Evolutionary conservation across 495 filamentous ascomycete species (phyloP), one percentile per base, ranked within the genome.

Genomic region (Aspergillus coremiiformis): DNA sequence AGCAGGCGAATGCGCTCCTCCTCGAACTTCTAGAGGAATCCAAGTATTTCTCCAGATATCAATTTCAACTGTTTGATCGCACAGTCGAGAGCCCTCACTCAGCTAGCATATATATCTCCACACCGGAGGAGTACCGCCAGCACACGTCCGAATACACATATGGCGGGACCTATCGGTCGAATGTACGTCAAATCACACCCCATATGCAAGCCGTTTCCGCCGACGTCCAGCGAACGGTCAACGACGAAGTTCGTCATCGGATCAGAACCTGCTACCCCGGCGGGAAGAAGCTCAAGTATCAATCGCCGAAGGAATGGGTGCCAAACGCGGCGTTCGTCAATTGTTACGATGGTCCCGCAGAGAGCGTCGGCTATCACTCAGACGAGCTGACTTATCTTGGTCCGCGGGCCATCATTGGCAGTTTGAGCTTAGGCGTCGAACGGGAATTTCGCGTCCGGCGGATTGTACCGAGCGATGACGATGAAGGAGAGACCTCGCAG

Each of bases 341-440:
- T 62, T 92, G 88, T 68, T 98, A 98, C 62, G 70, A 82, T 53
- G 90, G 91, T 0, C 82, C 81, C 0, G 66, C 77, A 1, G 81
- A 98, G 70, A 85, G 74, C 45, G 90, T 97, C 0, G 92, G 93
- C 17, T 98, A 86, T 67, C 93, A 98, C 61, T 80, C 85, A 11
- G 93, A 98, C 57, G 87, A 96, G 53, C 70, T 95, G 9, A 97
- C 93, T 3, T 98, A 96, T 67, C 76, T 97, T 4, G 93, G 93
- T 0, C 93, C 93, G 0, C 80, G 83, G 44, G 78, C 93, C 14
- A 72, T 93, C 4, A 98, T 98, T 49, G 93, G 90, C 5, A 93
- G 88, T 37, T 66, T 98, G 2, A 94, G 87, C 53, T 75, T 98
- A 3, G 93, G 93, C 5, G 93, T 96, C 3, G 80, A 86, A 21